Base-by-base conservation (phyloP, 768 basidiomycete genomes). In the Boletus vermiculosoides region DNA sequence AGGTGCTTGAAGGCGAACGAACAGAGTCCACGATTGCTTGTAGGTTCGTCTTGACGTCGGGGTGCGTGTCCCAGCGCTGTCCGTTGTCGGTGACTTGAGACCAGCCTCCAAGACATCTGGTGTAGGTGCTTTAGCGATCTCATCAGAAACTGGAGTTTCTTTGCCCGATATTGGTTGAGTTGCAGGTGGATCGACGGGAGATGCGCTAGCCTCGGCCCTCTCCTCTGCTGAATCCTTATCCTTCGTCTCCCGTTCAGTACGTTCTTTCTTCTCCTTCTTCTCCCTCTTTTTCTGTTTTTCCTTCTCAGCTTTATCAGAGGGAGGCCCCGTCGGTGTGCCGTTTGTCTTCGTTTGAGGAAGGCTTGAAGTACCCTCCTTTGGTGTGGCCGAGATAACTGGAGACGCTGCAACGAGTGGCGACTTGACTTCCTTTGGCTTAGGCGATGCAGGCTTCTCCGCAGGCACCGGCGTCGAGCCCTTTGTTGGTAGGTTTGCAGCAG, bases 1-100 rank as follows among this genome's bases (percentile, higher is more conserved):
- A 13, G 79, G 68, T 9, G 76, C 62, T 18, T 77, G 71, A 74
- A 87, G 78, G 60, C 87, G 84, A 80, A 94, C 84, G 72, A 91
- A 94, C 50, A 94, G 80, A 9, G 92, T 94, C 86, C 87, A 92
- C 6, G 92, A 90, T 70, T 90, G 83, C 40, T 89, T 79, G 30
- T 81, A 75, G 0, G 83, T 81, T 55, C 83, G 81, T 46, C 79
- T 78, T 36, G 80, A 80, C 52, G 84, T 89, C 20, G 92, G 92
- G 28, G 92, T 92, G 54, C 90, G 80, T 23, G 77, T 74, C 10
- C 89, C 88, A 0, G 80, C 70, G 33, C 83, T 83, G 52, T 85
- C 85, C 28, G 82, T 80, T 16, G 75, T 74, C 16, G 84, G 83
- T 16, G 80, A 83, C 69, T 83, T 87, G 52, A 79, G 67, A 47